A percentile compares a stretch with the other conserved stretches of the same genome.
These are phyloP conservation scores for Cystoderma amianthinum DNA, from an alignment of 768 basidiomycete species.

Conservation along the genomic window DNA sequence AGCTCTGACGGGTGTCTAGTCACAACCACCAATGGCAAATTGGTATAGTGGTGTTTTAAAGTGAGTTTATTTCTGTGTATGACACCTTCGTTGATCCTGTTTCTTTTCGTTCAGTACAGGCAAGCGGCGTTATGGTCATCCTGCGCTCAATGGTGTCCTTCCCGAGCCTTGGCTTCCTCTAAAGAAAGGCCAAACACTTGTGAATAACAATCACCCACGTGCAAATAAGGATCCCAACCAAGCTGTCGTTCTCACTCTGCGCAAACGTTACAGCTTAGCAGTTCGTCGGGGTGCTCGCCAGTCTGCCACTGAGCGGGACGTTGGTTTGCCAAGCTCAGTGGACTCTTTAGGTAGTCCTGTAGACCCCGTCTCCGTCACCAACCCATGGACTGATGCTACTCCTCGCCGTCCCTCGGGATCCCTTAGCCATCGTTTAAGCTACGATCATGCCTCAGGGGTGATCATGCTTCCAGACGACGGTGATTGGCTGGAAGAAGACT, in stretches of 20 bases:
- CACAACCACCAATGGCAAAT: constrained; percentile 94
- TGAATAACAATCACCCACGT: constrained; percentile 45
- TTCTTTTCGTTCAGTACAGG: constrained; percentile 60
- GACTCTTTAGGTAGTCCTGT: constrained; percentile 2
- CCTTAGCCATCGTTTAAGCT: constrained; percentile 65
- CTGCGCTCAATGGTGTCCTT: constrained; percentile 87
- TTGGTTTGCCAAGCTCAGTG: constrained; percentile 3
- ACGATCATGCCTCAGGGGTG: constrained; percentile 81
- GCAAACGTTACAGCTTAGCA: constrained; percentile 58
- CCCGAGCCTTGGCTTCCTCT: constrained; percentile 94
- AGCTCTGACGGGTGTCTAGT: constrained; percentile 35
- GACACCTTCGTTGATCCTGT: too few relatives aligned
- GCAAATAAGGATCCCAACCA: constrained; percentile 37
- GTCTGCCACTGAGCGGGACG: background rate
- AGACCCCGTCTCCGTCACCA: constrained; percentile 21
- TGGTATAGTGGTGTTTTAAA: constrained; percentile 93
- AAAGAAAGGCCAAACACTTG: constrained; percentile 73
- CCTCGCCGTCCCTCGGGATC: constrained; percentile 14
- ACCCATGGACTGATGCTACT: constrained; percentile 60
- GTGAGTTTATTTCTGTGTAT: constrained; percentile 29
- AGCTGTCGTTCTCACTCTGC: constrained; percentile 77
- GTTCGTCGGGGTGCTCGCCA: constrained; percentile 21
- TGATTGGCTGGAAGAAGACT: constrained; percentile 54
- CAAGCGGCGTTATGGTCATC: constrained; percentile 90
- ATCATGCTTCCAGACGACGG: constrained; percentile 80